Conservation (phyloP, 495 filamentous ascomycete species). For the Penicillium pulvis region DNA sequence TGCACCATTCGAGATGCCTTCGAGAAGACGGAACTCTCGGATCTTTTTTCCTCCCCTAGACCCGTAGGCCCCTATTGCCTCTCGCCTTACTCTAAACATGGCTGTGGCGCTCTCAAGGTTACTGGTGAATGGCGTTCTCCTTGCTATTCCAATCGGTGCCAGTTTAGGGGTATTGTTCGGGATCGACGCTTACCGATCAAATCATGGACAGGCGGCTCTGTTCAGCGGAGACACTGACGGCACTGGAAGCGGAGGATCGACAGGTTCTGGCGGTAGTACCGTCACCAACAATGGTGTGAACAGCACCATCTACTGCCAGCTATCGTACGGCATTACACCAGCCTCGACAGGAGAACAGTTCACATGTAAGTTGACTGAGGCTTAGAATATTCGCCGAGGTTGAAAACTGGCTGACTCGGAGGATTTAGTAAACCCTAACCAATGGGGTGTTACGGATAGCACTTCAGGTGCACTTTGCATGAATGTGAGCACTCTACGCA, state of each 20-base stretch:
- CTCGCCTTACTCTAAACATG: too few species aligned
- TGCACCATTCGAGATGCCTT: too few species aligned
- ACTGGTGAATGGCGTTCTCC: constrained; percentile 39
- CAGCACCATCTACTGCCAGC: constrained; percentile 23
- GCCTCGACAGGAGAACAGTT: constrained; percentile 25
- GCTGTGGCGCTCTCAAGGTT: constrained; percentile 26
- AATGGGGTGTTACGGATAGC: constrained; percentile 29
- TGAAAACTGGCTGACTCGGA: too few species aligned
- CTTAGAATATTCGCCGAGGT: too few species aligned
- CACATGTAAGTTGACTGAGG: constrained; percentile 23
- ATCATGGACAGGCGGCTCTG: constrained; percentile 28
- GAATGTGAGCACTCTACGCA: constrained; percentile 25
- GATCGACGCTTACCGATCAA: constrained; percentile 37
- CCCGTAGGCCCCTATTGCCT: too few species aligned
- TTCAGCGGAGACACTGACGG: constrained; percentile 23
- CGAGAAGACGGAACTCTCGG: too few species aligned
- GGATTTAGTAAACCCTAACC: constrained; percentile 35
- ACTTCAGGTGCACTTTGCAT: constrained; percentile 24
- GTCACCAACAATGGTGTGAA: constrained; percentile 19
- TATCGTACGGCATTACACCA: constrained; percentile 27
- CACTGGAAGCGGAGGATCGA: constrained; percentile 19
- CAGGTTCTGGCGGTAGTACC: constrained; percentile 7
- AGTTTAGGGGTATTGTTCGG: constrained; percentile 39
- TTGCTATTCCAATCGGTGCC: constrained; percentile 42
- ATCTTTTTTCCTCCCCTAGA: too few species aligned